Conservation (phyloP, 768 basidiomycete species). For the Lactifluus piperatus region DNA sequence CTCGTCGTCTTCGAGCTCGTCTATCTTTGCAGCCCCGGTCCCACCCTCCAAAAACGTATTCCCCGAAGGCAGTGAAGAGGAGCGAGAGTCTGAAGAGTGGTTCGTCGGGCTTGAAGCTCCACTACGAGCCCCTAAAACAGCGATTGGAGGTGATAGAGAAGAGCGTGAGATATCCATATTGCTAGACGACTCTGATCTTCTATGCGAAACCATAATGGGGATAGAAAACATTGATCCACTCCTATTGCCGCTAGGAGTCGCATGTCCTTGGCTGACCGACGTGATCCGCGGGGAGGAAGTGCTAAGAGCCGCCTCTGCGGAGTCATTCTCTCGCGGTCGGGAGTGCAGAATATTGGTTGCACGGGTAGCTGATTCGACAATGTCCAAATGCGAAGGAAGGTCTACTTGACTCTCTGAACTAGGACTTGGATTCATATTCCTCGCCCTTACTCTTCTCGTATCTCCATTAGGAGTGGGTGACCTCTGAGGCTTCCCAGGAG, state of each 20-base stretch:
- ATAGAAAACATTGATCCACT: neutral
- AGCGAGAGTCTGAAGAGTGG: neutral
- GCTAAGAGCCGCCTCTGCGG: neutral
- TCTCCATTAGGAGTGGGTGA: neutral
- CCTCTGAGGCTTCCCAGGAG: neutral
- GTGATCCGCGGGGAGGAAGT: neutral
- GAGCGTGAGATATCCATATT: conserved; percentile 1
- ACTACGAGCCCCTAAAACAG: neutral
- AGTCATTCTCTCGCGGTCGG: neutral
- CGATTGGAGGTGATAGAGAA: conserved; percentile 6
- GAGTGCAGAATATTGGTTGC: neutral
- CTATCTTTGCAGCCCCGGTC: neutral
- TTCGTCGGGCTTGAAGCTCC: neutral
- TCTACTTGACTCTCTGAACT: neutral
- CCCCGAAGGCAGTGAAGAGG: neutral
- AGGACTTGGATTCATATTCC: neutral
- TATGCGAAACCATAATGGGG: neutral
- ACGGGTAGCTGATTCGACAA: neutral
- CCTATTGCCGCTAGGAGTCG: neutral
- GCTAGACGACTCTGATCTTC: neutral
- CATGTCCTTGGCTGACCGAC: neutral
- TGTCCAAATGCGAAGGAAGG: neutral
- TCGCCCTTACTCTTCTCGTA: neutral
- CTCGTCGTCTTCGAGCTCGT: conserved; percentile 10
- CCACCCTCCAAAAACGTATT: neutral